Conservation (phyloP, 371 early-diverging fungal genomes). For the Batkoa obscura region DNA sequence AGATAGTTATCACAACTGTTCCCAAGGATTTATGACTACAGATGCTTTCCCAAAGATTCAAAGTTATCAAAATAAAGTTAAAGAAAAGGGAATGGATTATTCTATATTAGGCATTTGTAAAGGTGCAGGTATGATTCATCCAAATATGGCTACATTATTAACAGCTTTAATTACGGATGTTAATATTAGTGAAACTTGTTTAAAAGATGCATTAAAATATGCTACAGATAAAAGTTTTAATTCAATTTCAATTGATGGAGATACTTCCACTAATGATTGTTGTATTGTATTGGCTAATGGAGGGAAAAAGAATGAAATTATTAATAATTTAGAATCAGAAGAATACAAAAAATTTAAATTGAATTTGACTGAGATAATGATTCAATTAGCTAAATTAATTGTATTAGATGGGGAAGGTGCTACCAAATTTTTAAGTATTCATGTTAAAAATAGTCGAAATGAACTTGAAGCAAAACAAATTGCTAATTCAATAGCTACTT, state of each 20-base stretch:
- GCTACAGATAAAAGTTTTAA: conserved; percentile 86
- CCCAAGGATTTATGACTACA: conserved; percentile 86
- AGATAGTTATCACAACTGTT: conserved; percentile 54
- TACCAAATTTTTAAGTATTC: conserved; percentile 86
- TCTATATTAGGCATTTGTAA: conserved; percentile 83
- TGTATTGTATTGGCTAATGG: conserved; percentile 79
- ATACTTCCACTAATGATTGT: conserved; percentile 91
- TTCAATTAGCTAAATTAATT: conserved; percentile 66
- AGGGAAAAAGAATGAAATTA: conserved; percentile 19
- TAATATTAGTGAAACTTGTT: conserved; percentile 28
- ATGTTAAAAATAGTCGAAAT: conserved; percentile 51
- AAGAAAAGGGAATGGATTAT: conserved; percentile 21
- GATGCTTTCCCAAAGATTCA: conserved; percentile 88
- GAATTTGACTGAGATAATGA: conserved; percentile 54
- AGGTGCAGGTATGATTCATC: conserved; percentile 93
- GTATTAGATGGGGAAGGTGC: conserved; percentile 93
- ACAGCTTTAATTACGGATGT: conserved; percentile 75
- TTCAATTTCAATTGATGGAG: conserved; percentile 84
- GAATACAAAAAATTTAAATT: conserved; percentile 49
- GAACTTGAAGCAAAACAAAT: conserved; percentile 64
- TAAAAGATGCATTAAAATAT: conserved; percentile 51
- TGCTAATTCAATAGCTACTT: conserved; percentile 72
- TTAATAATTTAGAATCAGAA: conserved; percentile 18
- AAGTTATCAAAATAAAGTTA: conserved; percentile 32
- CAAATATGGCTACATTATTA: conserved; percentile 85